A percentile compares a stretch with the other conserved stretches of the same genome.
Evolutionary conservation across 768 basidiomycete species (phyloP).

Genomic region (Trametes elegans): DNA sequence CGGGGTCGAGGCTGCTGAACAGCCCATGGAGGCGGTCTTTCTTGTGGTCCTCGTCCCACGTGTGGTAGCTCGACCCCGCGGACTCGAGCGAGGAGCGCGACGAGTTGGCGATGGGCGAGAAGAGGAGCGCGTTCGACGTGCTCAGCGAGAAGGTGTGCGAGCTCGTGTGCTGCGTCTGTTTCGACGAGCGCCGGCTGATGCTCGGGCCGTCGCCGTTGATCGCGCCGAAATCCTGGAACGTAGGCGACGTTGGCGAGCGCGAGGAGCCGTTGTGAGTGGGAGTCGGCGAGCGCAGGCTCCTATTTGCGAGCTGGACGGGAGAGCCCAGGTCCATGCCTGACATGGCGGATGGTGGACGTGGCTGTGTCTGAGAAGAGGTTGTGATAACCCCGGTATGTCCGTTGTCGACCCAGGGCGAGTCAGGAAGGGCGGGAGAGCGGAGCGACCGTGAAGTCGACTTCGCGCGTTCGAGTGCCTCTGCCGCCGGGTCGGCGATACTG

Average conservation of each 20-base stretch:
- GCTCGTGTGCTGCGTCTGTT: conserved; percentile 34
- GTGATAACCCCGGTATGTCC: conserved; percentile 26
- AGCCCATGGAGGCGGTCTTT: conserved; percentile 53
- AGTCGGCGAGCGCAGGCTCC: conserved; percentile 56
- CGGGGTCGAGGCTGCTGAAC: conserved; percentile 50
- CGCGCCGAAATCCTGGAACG: conserved; percentile 38
- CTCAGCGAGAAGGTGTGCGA: conserved; percentile 33
- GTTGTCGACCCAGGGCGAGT: conserved; percentile 52
- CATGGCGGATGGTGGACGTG: conserved; percentile 45
- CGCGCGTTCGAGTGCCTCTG: conserved; percentile 31
- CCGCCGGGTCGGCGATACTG: conserved; percentile 28
- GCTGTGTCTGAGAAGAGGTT: neutral
- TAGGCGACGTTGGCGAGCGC: conserved; percentile 54
- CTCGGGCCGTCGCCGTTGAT: conserved; percentile 34
- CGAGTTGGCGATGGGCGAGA: conserved; percentile 70
- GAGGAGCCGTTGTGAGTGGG: conserved; percentile 59
- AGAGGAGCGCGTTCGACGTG: conserved; percentile 46
- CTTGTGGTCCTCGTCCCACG: conserved; percentile 61
- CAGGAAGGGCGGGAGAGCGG: conserved; percentile 56
- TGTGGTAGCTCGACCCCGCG: conserved; percentile 83
- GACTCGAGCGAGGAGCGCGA: conserved; percentile 81
- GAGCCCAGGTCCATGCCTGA: conserved; percentile 52
- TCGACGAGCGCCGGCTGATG: conserved; percentile 51
- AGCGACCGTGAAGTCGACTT: conserved; percentile 47
- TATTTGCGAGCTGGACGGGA: conserved; percentile 39